Percentiles rank a stretch among this genome's conserved stretches.
phyloP scores from a whole-genome alignment of 2,329 filamentous ascomycete species.

The Penicillium expansum region DNA sequence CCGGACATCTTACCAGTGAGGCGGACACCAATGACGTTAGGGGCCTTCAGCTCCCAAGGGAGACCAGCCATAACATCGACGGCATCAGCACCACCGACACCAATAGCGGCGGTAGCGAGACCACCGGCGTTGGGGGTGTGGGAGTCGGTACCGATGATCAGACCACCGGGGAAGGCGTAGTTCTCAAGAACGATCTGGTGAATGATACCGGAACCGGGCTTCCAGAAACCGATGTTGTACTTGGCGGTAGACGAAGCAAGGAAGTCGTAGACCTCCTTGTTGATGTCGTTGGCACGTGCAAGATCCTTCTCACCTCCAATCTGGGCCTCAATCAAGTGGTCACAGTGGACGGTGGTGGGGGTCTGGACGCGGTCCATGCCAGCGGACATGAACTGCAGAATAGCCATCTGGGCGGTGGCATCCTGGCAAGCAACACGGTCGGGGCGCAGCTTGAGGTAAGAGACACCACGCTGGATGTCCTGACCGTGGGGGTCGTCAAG shows the following conservation, averaged over 20 bases:
- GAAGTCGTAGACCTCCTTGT: conserved; percentile 99
- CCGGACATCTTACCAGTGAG: conserved; percentile 84
- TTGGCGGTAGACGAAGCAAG: conserved; percentile 89
- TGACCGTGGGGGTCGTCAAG: conserved; percentile 94
- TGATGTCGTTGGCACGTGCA: conserved; percentile 83
- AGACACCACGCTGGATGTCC: conserved; percentile 92
- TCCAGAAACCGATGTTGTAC: conserved; percentile 99
- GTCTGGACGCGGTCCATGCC: conserved; percentile 95
- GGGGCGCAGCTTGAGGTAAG: conserved; percentile 93
- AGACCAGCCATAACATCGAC: conserved; percentile 98
- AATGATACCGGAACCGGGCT: conserved; percentile 96
- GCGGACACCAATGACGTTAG: conserved; percentile 94
- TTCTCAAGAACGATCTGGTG: conserved; percentile 99
- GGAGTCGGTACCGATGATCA: conserved; percentile 96
- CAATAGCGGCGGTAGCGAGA: conserved; percentile 90
- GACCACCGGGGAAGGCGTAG: conserved; percentile 97
- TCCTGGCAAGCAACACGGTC: conserved; percentile 99
- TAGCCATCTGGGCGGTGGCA: conserved; percentile 99
- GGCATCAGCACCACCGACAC: conserved; percentile 96
- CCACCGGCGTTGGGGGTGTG: conserved; percentile 97
- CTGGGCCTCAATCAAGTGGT: conserved; percentile 98
- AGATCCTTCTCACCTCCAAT: conserved; percentile 91
- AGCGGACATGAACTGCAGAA: conserved; percentile 99
- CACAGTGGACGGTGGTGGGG: conserved; percentile 94
- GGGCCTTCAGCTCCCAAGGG: conserved; percentile 97